A percentile compares a stretch with the other conserved stretches of the same genome.
Evolutionary conservation across 2,329 filamentous ascomycete species (phyloP).

Genomic region (Epichloe gansuensis): DNA sequence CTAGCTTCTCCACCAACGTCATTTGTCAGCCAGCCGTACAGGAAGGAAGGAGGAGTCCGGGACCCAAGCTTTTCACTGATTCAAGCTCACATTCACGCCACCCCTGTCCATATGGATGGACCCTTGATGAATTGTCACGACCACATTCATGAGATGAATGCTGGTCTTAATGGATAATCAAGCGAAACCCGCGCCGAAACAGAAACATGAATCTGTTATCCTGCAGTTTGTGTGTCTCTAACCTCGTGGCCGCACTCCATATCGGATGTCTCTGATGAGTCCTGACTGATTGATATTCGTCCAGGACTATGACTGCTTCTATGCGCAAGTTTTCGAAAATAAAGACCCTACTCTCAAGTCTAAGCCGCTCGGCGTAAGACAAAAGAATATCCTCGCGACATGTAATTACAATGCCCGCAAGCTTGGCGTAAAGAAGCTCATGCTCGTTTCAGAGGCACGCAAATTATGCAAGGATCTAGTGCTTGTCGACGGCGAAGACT

Average conservation of each 20-base stretch:
- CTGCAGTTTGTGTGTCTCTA: constrained; percentile 60
- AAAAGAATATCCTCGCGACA: constrained; percentile 86
- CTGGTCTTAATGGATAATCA: constrained; percentile 8
- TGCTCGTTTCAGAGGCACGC: constrained; percentile 72
- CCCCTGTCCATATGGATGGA: background rate
- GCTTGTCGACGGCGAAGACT: constrained; percentile 75
- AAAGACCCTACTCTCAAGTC: constrained; percentile 61
- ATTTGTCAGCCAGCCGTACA: background rate
- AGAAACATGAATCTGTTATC: constrained; percentile 56
- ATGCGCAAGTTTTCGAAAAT: constrained; percentile 80
- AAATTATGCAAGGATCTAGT: constrained; percentile 72
- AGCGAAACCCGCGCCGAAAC: constrained; percentile 21
- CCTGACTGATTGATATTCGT: background rate
- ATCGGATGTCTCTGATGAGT: background rate
- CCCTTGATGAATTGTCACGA: background rate
- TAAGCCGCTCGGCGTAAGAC: constrained; percentile 71
- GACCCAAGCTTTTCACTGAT: too few species aligned
- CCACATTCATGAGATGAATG: background rate
- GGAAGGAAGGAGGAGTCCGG: background rate
- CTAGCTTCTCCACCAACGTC: background rate
- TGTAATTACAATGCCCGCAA: constrained; percentile 87
- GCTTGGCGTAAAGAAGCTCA: constrained; percentile 66
- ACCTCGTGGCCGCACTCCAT: constrained; percentile 1
- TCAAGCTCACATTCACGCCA: background rate
- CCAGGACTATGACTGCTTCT: constrained; percentile 83